These are phyloP conservation scores for Eucalyptus brandiana DNA, from an alignment of 345 rosid species.

Conservation along the genomic window DNA sequence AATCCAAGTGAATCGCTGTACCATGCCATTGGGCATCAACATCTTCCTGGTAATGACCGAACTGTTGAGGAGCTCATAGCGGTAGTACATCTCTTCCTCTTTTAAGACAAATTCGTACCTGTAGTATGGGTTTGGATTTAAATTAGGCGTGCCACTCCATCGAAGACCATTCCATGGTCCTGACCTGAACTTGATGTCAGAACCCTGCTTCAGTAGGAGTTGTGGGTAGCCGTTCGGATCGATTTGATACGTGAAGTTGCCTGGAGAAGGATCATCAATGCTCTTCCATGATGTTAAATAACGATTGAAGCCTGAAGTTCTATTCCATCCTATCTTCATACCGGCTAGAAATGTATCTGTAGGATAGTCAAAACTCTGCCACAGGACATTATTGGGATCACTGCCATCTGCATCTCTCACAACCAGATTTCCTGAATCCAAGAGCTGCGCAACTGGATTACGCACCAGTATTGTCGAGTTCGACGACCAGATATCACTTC, in stretches of 20 bases:
- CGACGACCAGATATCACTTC: neutral
- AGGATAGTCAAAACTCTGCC: constrained; percentile 59
- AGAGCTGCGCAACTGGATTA: constrained; percentile 17
- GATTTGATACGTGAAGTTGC: constrained; percentile 4
- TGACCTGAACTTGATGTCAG: neutral
- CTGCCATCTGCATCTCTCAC: constrained; percentile 1
- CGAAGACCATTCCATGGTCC: constrained; percentile 42
- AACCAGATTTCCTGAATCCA: constrained; percentile 37
- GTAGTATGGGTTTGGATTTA: neutral
- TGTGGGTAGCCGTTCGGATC: constrained; percentile 28
- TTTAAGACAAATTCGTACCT: constrained; percentile 4
- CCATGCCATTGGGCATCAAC: constrained; percentile 5
- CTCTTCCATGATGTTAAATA: constrained; percentile 30
- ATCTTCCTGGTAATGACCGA: constrained; percentile 11
- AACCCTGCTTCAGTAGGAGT: neutral
- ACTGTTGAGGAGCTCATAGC: constrained; percentile 3
- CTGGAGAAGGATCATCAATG: constrained; percentile 22
- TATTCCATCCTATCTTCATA: constrained; percentile 38
- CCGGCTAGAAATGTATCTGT: constrained; percentile 27
- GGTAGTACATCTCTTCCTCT: constrained; percentile 16
- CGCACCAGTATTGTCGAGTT: neutral
- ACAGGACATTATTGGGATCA: neutral
- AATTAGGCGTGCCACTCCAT: constrained; percentile 20
- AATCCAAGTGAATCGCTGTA: constrained; percentile 26
- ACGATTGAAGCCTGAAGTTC: constrained; percentile 7